A percentile compares a stretch with the other conserved stretches of the same genome.
phyloP scores from a whole-genome alignment of 331 rosid species.

The Saraca asoca region DNA sequence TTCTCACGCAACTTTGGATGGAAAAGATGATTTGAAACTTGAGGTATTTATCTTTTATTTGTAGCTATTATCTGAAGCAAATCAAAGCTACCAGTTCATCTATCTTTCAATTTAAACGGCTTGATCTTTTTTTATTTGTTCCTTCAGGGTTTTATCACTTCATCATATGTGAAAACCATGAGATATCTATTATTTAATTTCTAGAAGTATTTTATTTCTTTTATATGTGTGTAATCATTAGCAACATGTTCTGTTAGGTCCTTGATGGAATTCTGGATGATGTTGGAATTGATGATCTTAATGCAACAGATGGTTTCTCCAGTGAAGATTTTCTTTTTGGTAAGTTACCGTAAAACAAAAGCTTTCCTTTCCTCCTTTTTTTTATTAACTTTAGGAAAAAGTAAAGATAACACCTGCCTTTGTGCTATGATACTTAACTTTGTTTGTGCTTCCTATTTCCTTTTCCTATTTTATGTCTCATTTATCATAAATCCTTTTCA shows the following conservation, averaged over 20 bases:
- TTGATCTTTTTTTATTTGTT: constrained; percentile 14
- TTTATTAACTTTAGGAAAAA: neutral
- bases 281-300: constrained; percentile 69
- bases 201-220: neutral
- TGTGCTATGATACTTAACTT: constrained; percentile 19
- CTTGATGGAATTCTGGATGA: constrained; percentile 87
- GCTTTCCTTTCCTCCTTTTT: too few species aligned
- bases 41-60: constrained; percentile 63
- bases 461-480: constrained; percentile 11
- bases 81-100: constrained; percentile 24
- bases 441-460: constrained; percentile 13
- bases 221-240: constrained; percentile 32
- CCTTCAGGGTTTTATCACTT: neutral
- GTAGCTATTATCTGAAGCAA: constrained; percentile 34
- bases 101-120: constrained; percentile 9
- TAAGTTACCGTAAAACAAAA: constrained; percentile 12
- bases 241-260: constrained; percentile 63
- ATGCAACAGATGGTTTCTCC: constrained; percentile 60
- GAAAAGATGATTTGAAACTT: constrained; percentile 61
- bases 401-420: neutral
- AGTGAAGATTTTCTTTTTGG: constrained; percentile 79
- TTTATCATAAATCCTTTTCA: constrained; percentile 1
- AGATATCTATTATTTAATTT: neutral
- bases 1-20: constrained; percentile 58
- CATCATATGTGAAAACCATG: constrained; percentile 13